These are phyloP conservation scores for Termitomyces eurrhizus DNA, from an alignment of 768 basidiomycete genomes.

Conservation along the genomic window DNA sequence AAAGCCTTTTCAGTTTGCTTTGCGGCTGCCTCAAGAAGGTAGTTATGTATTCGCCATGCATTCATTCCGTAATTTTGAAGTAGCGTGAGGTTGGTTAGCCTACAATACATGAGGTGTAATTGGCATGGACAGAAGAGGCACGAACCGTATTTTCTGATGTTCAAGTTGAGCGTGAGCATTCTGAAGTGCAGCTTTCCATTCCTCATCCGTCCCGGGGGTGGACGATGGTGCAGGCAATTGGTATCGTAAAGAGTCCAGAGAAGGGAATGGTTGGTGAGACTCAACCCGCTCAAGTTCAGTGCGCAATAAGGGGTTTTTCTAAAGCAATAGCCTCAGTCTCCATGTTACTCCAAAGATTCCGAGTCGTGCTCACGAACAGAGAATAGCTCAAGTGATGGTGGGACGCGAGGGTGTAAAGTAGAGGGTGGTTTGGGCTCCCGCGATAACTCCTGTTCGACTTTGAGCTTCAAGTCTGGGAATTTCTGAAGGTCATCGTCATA, in stretches of 20 bases:
- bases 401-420: conserved; percentile 65
- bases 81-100: conserved; percentile 79
- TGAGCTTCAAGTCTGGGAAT: conserved; percentile 64
- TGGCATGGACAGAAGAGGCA: neutral
- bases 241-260: conserved; percentile 71
- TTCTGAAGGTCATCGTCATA: conserved; percentile 90
- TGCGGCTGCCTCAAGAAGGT: conserved; percentile 73
- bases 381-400: conserved; percentile 64
- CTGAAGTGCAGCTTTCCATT: conserved; percentile 69
- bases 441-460: conserved; percentile 74
- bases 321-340: conserved; percentile 5
- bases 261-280: conserved; percentile 56
- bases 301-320: conserved; percentile 69
- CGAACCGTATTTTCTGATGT: conserved; percentile 78
- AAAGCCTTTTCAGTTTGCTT: conserved; percentile 66
- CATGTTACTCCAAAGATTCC: neutral
- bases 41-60: conserved; percentile 91
- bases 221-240: conserved; percentile 66
- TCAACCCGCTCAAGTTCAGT: conserved; percentile 77
- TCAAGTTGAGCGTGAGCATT: conserved; percentile 83
- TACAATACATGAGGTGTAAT: conserved; percentile 24
- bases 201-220: conserved; percentile 62
- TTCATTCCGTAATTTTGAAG: conserved; percentile 86
- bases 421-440: conserved; percentile 61
- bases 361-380: conserved; percentile 50